Percentiles rank a stretch among this genome's conserved stretches.
Conservation (phyloP, 2,329 filamentous ascomycete species). For the Rosellinia necatrix region DNA sequence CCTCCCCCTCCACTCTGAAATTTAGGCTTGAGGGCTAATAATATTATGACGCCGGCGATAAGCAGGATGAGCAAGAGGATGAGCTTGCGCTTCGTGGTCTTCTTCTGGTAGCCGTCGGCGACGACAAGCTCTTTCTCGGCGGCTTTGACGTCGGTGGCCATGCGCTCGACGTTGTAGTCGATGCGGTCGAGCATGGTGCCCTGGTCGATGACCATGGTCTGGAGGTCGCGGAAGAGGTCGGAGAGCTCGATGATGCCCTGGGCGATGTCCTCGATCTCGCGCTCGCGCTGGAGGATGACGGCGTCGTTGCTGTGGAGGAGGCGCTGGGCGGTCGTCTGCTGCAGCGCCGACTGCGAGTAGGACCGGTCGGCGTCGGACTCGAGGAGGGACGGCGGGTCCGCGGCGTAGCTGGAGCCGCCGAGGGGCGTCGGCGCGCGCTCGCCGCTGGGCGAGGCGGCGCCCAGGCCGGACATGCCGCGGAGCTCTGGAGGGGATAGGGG, state of each 20-base stretch:
- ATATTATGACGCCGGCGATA: conserved; percentile 83
- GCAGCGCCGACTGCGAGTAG: conserved; percentile 86
- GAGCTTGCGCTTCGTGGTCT: conserved; percentile 87
- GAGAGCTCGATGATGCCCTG: conserved; percentile 97
- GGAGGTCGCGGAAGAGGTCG: conserved; percentile 94
- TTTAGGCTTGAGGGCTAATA: conserved; percentile 81
- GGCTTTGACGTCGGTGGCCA: conserved; percentile 89
- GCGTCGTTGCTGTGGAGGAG: conserved; percentile 77
- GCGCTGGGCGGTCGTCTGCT: conserved; percentile 67
- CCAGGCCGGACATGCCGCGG: conserved; percentile 68
- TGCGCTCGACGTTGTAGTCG: conserved; percentile 97
- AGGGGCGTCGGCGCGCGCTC: conserved; percentile 60
- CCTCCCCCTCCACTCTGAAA: conserved; percentile 37
- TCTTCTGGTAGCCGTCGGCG: conserved; percentile 86
- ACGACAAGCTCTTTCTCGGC: conserved; percentile 91
- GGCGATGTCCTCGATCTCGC: conserved; percentile 96
- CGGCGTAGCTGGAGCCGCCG: conserved; percentile 60
- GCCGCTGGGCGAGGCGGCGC: conserved; percentile 54
- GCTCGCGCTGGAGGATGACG: conserved; percentile 87
- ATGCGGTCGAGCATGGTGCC: conserved; percentile 91
- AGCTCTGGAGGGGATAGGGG: conserved; percentile 59
- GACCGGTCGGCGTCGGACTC: conserved; percentile 94
- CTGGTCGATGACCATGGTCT: conserved; percentile 93
- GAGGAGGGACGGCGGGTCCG: conserved; percentile 83
- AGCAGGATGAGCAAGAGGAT: conserved; percentile 86